These are phyloP conservation scores for Alternaria burnsii DNA, from an alignment of 2,329 filamentous ascomycete species.

Conservation along the genomic window DNA sequence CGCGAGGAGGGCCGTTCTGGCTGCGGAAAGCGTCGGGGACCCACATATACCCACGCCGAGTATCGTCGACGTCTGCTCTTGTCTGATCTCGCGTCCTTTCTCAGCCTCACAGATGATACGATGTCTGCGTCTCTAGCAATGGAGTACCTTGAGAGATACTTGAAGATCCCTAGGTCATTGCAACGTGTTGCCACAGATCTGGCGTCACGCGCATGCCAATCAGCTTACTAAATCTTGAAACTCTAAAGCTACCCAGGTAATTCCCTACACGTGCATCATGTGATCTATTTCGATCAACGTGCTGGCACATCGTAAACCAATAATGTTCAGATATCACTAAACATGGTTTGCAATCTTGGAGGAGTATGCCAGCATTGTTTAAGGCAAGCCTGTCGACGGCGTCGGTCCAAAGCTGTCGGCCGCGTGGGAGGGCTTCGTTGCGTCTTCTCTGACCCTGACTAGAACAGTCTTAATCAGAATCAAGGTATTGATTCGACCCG, in stretches of 20 bases:
- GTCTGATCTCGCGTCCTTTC: neutral
- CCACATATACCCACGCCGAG: constrained; percentile 11
- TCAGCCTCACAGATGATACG: neutral
- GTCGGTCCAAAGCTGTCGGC: neutral
- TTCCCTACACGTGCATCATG: neutral
- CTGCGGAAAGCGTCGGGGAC: constrained; percentile 32
- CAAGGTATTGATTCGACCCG: neutral
- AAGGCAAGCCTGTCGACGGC: neutral
- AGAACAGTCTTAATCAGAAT: neutral
- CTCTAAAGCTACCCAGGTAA: neutral
- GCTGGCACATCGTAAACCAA: neutral
- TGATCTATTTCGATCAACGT: neutral
- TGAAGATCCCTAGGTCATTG: neutral
- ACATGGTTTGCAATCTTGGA: neutral
- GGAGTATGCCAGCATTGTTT: neutral
- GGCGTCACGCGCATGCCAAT: neutral
- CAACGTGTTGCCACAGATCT: neutral
- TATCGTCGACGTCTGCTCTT: neutral
- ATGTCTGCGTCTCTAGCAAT: neutral
- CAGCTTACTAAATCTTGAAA: neutral
- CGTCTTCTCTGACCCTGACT: neutral
- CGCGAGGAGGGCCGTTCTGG: constrained; percentile 25
- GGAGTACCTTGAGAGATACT: neutral
- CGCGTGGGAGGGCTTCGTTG: neutral
- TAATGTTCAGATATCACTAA: neutral